These are phyloP conservation scores for Cladosporium sp. DNA, from an alignment of 2,329 filamentous ascomycete species.

Conservation along the genomic window DNA sequence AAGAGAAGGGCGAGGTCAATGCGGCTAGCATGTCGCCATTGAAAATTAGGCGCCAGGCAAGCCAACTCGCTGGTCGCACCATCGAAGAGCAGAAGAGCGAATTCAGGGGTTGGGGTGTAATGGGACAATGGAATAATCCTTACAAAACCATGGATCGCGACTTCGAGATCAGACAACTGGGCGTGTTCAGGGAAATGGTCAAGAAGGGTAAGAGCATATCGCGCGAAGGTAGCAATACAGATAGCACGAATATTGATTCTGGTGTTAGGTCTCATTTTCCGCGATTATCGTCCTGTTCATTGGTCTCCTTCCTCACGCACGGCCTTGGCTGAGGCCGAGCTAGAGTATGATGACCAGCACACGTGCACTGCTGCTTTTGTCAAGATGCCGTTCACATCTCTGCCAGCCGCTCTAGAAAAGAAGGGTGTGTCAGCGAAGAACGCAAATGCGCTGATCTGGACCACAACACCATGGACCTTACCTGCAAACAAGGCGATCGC, in stretches of 20 bases:
- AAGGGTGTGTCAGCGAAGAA: conserved; percentile 42
- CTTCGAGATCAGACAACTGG: conserved; percentile 71
- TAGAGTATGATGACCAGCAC: conserved; percentile 77
- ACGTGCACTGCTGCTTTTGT: conserved; percentile 71
- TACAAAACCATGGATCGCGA: conserved; percentile 76
- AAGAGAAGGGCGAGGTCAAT: conserved; percentile 28
- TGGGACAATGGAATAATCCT: conserved; percentile 72
- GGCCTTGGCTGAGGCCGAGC: conserved; percentile 76
- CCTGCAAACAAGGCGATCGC: conserved; percentile 90
- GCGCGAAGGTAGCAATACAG: background rate
- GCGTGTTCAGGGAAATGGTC: conserved; percentile 71
- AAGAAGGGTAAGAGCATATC: conserved; percentile 43
- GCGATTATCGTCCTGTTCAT: conserved; percentile 77
- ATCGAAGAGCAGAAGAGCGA: conserved; percentile 68
- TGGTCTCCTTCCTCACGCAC: conserved; percentile 78
- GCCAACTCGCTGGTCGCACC: conserved; percentile 63
- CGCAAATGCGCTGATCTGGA: conserved; percentile 89
- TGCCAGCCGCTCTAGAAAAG: conserved; percentile 41
- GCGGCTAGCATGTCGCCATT: conserved; percentile 38
- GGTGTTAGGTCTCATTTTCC: conserved; percentile 62
- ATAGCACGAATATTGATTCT: conserved; percentile 13
- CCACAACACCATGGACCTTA: conserved; percentile 95
- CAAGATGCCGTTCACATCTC: conserved; percentile 62
- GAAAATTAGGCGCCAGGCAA: conserved; percentile 61
- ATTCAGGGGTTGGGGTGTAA: conserved; percentile 70